phyloP scores from a whole-genome alignment of 371 early-diverging fungal genomes.

The Mucor saturninus region DNA sequence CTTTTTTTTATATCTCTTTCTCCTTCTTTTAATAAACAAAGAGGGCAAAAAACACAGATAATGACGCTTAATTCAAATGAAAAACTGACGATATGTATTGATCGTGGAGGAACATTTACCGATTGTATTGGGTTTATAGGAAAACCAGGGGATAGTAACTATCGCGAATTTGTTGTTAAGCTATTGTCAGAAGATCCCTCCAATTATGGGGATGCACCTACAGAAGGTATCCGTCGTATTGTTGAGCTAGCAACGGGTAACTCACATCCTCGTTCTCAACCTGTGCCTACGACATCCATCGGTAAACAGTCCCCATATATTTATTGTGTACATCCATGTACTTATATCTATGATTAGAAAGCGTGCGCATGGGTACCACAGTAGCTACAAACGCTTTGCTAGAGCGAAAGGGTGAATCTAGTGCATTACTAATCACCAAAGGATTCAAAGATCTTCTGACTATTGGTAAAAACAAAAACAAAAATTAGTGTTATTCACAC shows the following conservation, averaged over 20 bases:
- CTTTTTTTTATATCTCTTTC: neutral
- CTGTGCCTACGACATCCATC: conserved; percentile 75
- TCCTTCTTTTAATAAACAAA: neutral
- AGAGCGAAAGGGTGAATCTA: conserved; percentile 88
- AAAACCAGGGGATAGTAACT: conserved; percentile 56
- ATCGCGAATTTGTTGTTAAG: conserved; percentile 72
- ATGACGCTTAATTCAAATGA: neutral
- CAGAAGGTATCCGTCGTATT: conserved; percentile 92
- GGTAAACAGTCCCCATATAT: conserved; percentile 44
- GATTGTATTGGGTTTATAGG: conserved; percentile 79
- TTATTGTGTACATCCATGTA: neutral
- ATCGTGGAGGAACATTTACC: conserved; percentile 90
- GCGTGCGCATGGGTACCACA: conserved; percentile 96
- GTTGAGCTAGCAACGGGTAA: conserved; percentile 83
- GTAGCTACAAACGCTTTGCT: conserved; percentile 96
- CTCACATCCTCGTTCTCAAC: conserved; percentile 68
- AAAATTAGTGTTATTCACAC: no score
- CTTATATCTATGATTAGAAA: conserved; percentile 47
- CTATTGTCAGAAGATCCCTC: conserved; percentile 90
- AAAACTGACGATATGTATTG: conserved; percentile 71
- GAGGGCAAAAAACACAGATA: neutral
- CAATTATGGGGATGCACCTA: conserved; percentile 93
- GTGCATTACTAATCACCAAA: conserved; percentile 87
- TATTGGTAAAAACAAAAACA: conserved; percentile 48
- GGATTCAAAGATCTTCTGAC: conserved; percentile 82